Conservation (phyloP, 306 rosid genomes). For the Quercus agrifolia region DNA sequence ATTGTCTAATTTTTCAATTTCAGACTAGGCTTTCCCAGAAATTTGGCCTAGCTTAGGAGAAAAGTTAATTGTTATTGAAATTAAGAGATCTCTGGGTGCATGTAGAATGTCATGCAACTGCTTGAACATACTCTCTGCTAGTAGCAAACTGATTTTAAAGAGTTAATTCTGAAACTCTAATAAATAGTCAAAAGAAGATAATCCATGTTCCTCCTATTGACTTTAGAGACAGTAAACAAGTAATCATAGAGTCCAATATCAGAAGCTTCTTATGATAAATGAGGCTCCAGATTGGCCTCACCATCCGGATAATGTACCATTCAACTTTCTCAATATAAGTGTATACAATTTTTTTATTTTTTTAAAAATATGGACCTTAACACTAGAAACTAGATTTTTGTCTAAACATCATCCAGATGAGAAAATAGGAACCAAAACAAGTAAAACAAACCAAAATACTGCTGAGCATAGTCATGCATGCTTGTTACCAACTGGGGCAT, state of each 20-base stretch:
- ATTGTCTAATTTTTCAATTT: not conserved
- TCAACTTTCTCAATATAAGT: not conserved
- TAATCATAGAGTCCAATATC: not conserved
- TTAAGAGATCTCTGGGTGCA: not conserved
- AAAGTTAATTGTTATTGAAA: not conserved
- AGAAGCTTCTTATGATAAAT: not conserved
- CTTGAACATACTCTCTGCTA: not conserved
- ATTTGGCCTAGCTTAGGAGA: not conserved
- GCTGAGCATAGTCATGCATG: no score
- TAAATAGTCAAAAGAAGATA: not conserved
- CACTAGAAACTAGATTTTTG: not conserved
- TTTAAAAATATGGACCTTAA: not conserved
- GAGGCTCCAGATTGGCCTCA: not conserved
- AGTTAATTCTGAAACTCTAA: not conserved
- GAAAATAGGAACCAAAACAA: not conserved
- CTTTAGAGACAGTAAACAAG: not conserved
- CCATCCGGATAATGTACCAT: not conserved
- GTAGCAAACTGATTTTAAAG: not conserved
- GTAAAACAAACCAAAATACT: not conserved
- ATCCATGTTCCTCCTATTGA: not conserved
- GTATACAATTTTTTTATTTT: not conserved
- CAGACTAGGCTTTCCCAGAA: not conserved
- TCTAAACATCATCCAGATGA: not conserved
- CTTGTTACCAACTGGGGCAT: no score
- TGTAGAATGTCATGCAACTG: not conserved